Evolutionary conservation across 768 basidiomycete genomes (phyloP), one percentile per base, ranked within the genome.

Genomic region (Leccinum subtestaceum): DNA sequence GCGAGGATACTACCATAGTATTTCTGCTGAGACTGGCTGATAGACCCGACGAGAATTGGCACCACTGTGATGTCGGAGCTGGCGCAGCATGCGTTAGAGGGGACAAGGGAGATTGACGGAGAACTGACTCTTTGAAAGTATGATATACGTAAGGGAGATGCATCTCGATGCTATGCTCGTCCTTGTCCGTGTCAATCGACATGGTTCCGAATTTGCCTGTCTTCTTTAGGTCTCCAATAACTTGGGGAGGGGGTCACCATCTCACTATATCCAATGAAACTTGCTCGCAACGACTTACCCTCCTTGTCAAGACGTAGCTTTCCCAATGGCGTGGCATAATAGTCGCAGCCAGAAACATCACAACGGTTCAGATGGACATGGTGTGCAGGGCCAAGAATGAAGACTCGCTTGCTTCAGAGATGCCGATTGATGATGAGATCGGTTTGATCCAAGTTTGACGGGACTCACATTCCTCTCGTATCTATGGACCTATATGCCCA

Each of bases 131-230:
- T 72, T 91, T 80, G 60, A 96, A 97, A 11, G 88, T 75, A 72
- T 93, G 93, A 52, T 90, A 83, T 45, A 97, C 77, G 71, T 93
- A 95, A 5, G 96, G 95, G 17, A 98, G 81, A 67, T 98, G 95
- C 93, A 99, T 95, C 76, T 99, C 97, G 56, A 99, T 85, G 69
- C 93, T 95, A 71, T 99, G 97, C 67, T 99, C 97, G 29, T 88
- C 92, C 73, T 95, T 94, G 69, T 99, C 97, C 2, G 85, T 85
- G 2, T 75, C 66, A 2, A 80, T 63, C 17, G 75, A 76, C 84
- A 99, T 87, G 10, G 79, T 75, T 38, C 81, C 79, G 65, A 98
- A 98, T 55, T 84, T 75, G 4, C 60, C 62, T 1, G 60, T 63
- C 52, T 13, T 43, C 52, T 61, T 64, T 34, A 65, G 52, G 51